Conservation (phyloP, 192 early-diverging fungal genomes). For the Neocallimastix lanati region DNA sequence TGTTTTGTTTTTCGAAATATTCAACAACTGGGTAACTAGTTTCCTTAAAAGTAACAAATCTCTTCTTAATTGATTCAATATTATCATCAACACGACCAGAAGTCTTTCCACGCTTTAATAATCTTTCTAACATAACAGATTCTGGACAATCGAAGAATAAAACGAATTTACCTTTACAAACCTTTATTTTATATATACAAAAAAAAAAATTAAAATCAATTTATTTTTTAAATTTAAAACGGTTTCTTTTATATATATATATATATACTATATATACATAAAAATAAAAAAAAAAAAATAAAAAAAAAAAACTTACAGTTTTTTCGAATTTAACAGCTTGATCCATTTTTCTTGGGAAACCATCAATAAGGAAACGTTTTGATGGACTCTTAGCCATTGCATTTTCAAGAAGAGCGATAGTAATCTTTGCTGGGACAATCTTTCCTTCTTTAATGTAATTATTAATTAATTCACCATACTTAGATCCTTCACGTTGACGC, state of each 20-base stretch:
- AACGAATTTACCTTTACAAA: constrained; percentile 49
- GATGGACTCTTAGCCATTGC: constrained; percentile 47
- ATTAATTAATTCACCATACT: constrained; percentile 81
- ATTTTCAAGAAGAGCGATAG: constrained; percentile 73
- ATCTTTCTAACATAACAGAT: constrained; percentile 68
- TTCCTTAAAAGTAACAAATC: constrained; percentile 73
- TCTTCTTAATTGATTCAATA: constrained; percentile 85
- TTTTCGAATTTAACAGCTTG: constrained; percentile 90
- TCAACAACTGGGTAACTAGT: constrained; percentile 83
- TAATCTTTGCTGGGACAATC: constrained; percentile 93
- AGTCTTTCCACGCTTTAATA: constrained; percentile 86
- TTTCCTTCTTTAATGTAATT: constrained; percentile 79
- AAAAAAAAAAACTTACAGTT: constrained; percentile 26
- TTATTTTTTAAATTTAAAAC: too few relatives aligned
- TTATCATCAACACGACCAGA: constrained; percentile 89
- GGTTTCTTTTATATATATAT: too few relatives aligned
- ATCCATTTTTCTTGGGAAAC: constrained; percentile 86
- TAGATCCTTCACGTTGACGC: constrained; percentile 56
- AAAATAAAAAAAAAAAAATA: constrained; percentile 6
- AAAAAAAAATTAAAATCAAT: not conserved
- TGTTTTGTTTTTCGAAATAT: constrained; percentile 49
- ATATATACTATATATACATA: too few relatives aligned
- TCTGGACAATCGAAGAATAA: constrained; percentile 94
- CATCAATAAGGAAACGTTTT: constrained; percentile 80
- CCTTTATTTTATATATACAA: constrained; percentile 10